Evolutionary conservation across 768 basidiomycete genomes (phyloP), one percentile per base, ranked within the genome.

Genomic region (Tricholoma hemisulphureum): DNA sequence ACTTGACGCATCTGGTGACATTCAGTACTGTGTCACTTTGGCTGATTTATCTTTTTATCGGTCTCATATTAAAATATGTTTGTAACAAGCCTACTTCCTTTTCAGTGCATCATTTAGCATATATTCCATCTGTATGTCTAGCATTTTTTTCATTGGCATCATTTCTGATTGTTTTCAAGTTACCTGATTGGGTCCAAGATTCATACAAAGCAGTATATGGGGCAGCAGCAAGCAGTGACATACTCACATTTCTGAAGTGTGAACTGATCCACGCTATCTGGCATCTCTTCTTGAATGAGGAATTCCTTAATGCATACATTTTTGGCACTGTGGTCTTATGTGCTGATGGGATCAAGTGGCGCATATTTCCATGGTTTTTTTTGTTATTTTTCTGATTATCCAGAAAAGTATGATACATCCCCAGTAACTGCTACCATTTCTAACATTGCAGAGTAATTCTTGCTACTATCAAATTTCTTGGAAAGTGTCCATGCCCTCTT

Each of bases 321-420:
- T 61, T 71, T 59, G 72, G 74, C 2, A 65, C 72, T 1, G 63
- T 71, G 7, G 57, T 73, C 10, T 45, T 57, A 29, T 74, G 72
- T 59, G 39, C 35, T 35, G 72, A 76, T 64, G 68, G 68, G 14
- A 46, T 71, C 8, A 1, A 45, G 21, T 60, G 70, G 3, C 65
- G 65, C 0, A 53, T 75, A n/a, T 76, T 62, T 58, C 72, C 71
- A 10, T 57, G 71, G 1, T 59, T 76, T 21, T 71, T 75, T n/a
- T 66, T 62, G n/a, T 1, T 72, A 73, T 53, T 67, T 69, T 1
- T 72, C 73, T 0, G 75, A 76, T 56, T 76, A 75, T 61, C 70
- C 71, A 13, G 69, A 37, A 62, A 53, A 43, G 39, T 21, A 34
- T 31, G 6, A 9, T 18, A 29, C 50, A 18, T 10, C 23, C 3